Conservation (phyloP, 768 basidiomycete genomes). For the Neoboletus magnificus region DNA sequence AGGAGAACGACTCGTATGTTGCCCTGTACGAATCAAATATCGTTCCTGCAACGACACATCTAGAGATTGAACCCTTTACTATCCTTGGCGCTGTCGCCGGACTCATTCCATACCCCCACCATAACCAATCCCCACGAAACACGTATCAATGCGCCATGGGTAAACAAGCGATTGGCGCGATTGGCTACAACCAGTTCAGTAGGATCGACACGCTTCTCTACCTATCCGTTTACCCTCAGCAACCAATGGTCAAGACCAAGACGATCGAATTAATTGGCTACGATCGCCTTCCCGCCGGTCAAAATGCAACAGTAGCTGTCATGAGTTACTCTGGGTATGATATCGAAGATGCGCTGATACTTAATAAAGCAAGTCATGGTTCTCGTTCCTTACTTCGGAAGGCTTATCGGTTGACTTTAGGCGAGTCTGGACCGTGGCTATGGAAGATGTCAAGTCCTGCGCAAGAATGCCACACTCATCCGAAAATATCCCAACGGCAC, state of each 20-base stretch:
- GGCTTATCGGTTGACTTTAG: conserved; percentile 36
- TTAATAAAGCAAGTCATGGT: conserved; percentile 68
- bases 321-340: conserved; percentile 99
- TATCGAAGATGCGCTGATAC: conserved; percentile 97
- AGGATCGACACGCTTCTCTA: conserved; percentile 98
- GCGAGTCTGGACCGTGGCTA: conserved; percentile 97
- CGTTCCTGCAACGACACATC: conserved; percentile 79
- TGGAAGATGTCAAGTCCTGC: conserved; percentile 94
- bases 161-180: conserved; percentile 98
- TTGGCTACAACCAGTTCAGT: conserved; percentile 96
- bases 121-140: conserved; percentile 98
- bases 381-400: conserved; percentile 2
- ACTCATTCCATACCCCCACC: conserved; percentile 97
- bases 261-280: conserved; percentile 97
- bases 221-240: conserved; percentile 95
- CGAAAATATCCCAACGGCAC: conserved; percentile 97
- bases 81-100: conserved; percentile 96
- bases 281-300: conserved; percentile 93
- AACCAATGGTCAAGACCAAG: conserved; percentile 99
- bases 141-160: conserved; percentile 99
- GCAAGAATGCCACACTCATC: conserved; percentile 92
- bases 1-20: conserved; percentile 97
- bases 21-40: conserved; percentile 92
- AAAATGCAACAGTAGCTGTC: conserved; percentile 97
- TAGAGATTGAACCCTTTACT: conserved; percentile 99